Evolutionary conservation across 2,329 filamentous ascomycete species (phyloP), one percentile per base, ranked within the genome.

Genomic region (Fusarium sp.): DNA sequence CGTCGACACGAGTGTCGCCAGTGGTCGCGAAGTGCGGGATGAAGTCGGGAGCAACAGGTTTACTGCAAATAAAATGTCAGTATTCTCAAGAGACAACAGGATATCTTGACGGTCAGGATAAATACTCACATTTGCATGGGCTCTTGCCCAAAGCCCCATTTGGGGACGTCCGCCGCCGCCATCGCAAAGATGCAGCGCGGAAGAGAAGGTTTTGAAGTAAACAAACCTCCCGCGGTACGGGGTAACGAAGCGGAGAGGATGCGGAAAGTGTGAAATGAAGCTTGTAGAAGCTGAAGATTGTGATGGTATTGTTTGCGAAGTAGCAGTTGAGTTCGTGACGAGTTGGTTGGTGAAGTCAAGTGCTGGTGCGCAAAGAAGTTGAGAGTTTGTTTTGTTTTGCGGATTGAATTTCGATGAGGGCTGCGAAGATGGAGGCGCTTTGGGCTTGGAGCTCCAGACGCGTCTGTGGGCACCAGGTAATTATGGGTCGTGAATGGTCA

Each of bases 101-200:
- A 0, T 14, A 20, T n/a, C 36, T 28, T 28, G 22, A 20, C 28
- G 7, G 14, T 26, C 8, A n/a, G 28, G n/a, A 35, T n/a, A 15
- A 35, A 13, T 8, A 56, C 75, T 75, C 33, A 78, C 77, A 68
- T 68, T 54, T 64, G 61, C 69, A 61, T 65, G 67, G 75, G 73
- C 51, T 66, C 22, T 39, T 67, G 68, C 66, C 71, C 73, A 65
- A 74, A 67, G 4, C 66, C 77, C 77, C 77, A 75, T 56, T 64
- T 66, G 64, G 75, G 75, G 71, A 67, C 51, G 57, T 72, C 66
- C 65, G 61, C 44, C 38, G 67, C 61, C 51, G 67, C 61, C 77
- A 78, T 78, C 74, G 73, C 64, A 64, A 78, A 70, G 76, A 77
- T 70, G 73, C 55, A 70, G 73, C 57, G 64, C 60, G 26, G 68